These are phyloP conservation scores for Tanacetum coccineum DNA, from an alignment of 129 eudicot genomes.

Conservation along the genomic window DNA sequence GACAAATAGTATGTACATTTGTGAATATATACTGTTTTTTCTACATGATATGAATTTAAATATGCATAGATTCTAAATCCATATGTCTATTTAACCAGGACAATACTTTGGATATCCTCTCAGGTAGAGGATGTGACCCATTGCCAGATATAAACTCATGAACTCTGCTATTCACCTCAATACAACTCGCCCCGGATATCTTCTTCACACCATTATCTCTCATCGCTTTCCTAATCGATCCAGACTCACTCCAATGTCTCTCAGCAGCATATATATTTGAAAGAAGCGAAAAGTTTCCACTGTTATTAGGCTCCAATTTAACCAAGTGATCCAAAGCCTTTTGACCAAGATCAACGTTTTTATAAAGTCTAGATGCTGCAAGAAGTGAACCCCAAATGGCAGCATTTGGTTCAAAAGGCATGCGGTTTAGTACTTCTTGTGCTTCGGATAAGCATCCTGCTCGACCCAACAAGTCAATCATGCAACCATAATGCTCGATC, in stretches of 20 bases:
- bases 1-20: no score
- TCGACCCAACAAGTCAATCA: constrained; percentile 45
- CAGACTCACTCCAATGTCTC: constrained; percentile 39
- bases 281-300: constrained; percentile 40
- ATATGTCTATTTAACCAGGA: constrained; percentile 22
- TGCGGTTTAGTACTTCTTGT: constrained; percentile 26
- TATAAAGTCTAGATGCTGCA: constrained; percentile 42
- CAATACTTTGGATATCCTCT: constrained; percentile 29
- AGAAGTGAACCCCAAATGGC: constrained; percentile 64
- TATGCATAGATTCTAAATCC: constrained; percentile 9
- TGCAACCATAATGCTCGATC: constrained; percentile 47
- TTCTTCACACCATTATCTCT: constrained; percentile 38
- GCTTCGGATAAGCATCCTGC: constrained; percentile 46
- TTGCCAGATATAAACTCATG: constrained; percentile 39
- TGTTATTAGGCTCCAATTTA: constrained; percentile 40
- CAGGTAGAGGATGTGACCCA: constrained; percentile 32
- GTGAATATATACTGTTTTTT: constrained; percentile 8
- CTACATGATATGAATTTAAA: constrained; percentile 10
- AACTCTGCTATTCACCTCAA: constrained; percentile 34
- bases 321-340: constrained; percentile 33
- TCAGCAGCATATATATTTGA: constrained; percentile 37
- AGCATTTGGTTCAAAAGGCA: constrained; percentile 51
- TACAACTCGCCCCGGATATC: constrained; percentile 37
- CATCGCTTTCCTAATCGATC: constrained; percentile 39
- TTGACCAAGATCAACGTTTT: constrained; percentile 39